A percentile compares a stretch with the other conserved stretches of the same genome.
phyloP scores from a whole-genome alignment of 495 filamentous ascomycete species.

The Xylaria flabelliformis region DNA sequence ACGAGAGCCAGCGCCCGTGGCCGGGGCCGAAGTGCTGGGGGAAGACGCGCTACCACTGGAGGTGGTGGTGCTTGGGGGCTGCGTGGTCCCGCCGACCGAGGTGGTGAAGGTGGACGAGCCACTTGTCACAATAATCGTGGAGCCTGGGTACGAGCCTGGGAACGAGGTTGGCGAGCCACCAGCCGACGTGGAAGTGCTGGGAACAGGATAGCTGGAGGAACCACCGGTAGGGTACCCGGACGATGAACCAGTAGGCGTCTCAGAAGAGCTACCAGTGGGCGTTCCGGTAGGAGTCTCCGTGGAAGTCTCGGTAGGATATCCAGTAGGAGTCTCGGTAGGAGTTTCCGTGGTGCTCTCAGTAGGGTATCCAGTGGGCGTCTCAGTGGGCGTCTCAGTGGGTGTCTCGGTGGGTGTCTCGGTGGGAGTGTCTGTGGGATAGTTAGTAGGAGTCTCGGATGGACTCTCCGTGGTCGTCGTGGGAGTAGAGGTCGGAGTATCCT shows the following conservation, averaged over 20 bases:
- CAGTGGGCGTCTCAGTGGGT: conserved; percentile 16
- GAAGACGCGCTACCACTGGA: background rate
- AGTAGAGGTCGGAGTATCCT: conserved; percentile 21
- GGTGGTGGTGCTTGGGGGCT: conserved; percentile 11
- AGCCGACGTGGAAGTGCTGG: conserved; percentile 13
- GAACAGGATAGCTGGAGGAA: conserved; percentile 21
- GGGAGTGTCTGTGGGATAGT: conserved; percentile 24
- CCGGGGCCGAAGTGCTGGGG: conserved; percentile 3
- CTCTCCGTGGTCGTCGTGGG: conserved; percentile 22
- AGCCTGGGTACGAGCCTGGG: conserved; percentile 14
- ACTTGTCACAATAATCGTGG: background rate
- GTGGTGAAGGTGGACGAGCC: conserved; percentile 20
- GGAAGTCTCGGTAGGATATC: conserved; percentile 12
- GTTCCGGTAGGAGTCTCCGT: conserved; percentile 18
- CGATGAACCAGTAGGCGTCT: conserved; percentile 1
- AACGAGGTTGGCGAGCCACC: conserved; percentile 9
- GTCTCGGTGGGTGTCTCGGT: conserved; percentile 19
- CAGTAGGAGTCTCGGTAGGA: conserved; percentile 17
- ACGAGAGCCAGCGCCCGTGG: conserved; percentile 24
- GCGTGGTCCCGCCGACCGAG: conserved; percentile 4
- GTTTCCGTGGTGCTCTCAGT: conserved; percentile 16
- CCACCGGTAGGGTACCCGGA: conserved; percentile 4
- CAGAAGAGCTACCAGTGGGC: conserved; percentile 4
- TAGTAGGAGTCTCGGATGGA: conserved; percentile 28
- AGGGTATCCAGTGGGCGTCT: conserved; percentile 13